phyloP scores from a whole-genome alignment of 2,329 filamentous ascomycete species.

The Colletotrichum aenigma region DNA sequence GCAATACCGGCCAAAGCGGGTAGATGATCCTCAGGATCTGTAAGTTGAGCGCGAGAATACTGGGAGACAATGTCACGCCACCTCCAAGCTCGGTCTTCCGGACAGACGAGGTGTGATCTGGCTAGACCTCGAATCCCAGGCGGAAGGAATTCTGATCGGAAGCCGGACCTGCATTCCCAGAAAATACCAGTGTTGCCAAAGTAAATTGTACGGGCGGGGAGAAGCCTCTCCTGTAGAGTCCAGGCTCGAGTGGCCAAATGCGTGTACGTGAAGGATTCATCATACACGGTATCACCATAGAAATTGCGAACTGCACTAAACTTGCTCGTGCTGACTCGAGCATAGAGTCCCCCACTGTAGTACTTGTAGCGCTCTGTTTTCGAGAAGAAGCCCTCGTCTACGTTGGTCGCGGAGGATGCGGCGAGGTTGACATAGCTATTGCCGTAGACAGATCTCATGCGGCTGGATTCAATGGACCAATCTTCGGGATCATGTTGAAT shows the following conservation, averaged over 20 bases:
- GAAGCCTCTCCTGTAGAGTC: neutral
- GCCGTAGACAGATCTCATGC: neutral
- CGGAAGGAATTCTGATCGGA: neutral
- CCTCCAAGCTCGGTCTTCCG: rapidly evolving
- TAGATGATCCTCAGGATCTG: rapidly evolving
- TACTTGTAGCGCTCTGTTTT: neutral
- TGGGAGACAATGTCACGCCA: neutral
- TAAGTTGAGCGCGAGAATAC: neutral
- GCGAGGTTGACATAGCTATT: neutral
- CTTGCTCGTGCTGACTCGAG: rapidly evolving
- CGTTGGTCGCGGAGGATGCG: neutral
- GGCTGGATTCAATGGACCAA: neutral
- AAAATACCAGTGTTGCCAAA: rapidly evolving
- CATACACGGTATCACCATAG: neutral
- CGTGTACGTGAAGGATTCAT: neutral
- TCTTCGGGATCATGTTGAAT: neutral
- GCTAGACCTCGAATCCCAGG: neutral
- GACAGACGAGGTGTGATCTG: neutral
- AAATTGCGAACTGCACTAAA: neutral
- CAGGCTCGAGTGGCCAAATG: neutral
- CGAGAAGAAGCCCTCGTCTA: rapidly evolving
- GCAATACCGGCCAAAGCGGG: neutral
- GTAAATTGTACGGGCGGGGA: neutral
- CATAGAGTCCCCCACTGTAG: rapidly evolving
- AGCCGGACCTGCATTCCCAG: neutral